A percentile compares a stretch with the other conserved stretches of the same genome.
Conservation (phyloP, 495 filamentous ascomycete genomes). For the Usnea hakonensis region DNA sequence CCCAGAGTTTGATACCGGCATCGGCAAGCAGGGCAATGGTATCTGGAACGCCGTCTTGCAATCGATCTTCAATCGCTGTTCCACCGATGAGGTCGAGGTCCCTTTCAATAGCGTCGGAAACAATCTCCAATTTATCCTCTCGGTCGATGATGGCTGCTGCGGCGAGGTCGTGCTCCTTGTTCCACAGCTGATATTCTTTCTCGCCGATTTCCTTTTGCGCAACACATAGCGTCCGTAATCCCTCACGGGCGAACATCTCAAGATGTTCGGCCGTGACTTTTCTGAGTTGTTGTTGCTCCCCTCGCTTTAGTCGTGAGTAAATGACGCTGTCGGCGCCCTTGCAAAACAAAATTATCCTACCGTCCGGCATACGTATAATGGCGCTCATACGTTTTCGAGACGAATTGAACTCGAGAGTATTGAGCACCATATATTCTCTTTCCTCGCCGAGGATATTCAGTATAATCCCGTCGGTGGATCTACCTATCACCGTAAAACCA, state of each 20-base stretch:
- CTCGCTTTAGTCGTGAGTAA: conserved; percentile 80
- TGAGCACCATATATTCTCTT: conserved; percentile 75
- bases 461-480: conserved; percentile 66
- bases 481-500: conserved; percentile 89
- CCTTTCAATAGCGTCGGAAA: conserved; percentile 85
- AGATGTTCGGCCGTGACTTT: conserved; percentile 83
- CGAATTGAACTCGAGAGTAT: conserved; percentile 97
- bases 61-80: conserved; percentile 94
- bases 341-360: conserved; percentile 86
- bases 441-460: conserved; percentile 84
- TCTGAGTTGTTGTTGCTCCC: conserved; percentile 79
- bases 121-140: conserved; percentile 88
- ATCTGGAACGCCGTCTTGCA: conserved; percentile 96
- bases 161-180: conserved; percentile 76
- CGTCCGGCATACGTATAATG: conserved; percentile 92
- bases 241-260: conserved; percentile 93
- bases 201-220: conserved; percentile 79
- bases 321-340: conserved; percentile 98
- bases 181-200: conserved; percentile 81
- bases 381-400: conserved; percentile 97
- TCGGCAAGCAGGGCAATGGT: conserved; percentile 88
- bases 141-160: conserved; percentile 76
- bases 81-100: conserved; percentile 85
- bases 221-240: conserved; percentile 89
- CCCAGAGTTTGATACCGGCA: conserved; percentile 99